phyloP scores from a whole-genome alignment of 108 stramenopile species.

The Stephanodiscus triporus region DNA sequence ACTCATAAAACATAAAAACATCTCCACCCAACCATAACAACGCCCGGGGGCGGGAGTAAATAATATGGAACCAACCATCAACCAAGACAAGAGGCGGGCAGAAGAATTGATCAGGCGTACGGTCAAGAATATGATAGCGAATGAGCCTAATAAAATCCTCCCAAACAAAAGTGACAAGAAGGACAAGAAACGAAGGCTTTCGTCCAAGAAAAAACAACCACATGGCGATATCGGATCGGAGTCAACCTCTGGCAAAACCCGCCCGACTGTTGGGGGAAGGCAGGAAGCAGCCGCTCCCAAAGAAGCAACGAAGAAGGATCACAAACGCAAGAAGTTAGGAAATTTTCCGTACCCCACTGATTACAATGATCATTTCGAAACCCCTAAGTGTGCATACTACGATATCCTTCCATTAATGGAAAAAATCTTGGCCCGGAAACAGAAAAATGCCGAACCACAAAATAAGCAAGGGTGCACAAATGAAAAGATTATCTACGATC shows the following conservation, averaged over 20 bases:
- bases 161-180: not conserved
- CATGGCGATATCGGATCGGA: not conserved
- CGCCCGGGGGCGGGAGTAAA: no score
- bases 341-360: slow-evolving; percentile 2
- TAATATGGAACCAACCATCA: no score
- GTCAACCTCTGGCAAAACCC: not conserved
- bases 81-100: no score
- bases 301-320: not conserved
- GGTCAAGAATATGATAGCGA: not conserved
- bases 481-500: slow-evolving; percentile 66
- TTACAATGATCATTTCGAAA: slow-evolving; percentile 13
- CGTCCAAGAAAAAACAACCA: not conserved
- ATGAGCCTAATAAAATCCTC: not conserved
- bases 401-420: slow-evolving; percentile 29
- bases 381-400: slow-evolving; percentile 5
- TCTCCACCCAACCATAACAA: no score
- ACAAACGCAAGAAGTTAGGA: not conserved
- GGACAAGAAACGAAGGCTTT: not conserved
- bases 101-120: no score
- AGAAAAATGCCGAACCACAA: slow-evolving; percentile 4
- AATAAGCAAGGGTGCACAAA: slow-evolving; percentile 1
- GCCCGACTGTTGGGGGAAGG: not conserved
- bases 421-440: not conserved
- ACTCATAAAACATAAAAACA: no score
- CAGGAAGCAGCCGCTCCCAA: not conserved